phyloP scores from a whole-genome alignment of 2,329 filamentous ascomycete genomes.

The Exophiala calicioides region DNA sequence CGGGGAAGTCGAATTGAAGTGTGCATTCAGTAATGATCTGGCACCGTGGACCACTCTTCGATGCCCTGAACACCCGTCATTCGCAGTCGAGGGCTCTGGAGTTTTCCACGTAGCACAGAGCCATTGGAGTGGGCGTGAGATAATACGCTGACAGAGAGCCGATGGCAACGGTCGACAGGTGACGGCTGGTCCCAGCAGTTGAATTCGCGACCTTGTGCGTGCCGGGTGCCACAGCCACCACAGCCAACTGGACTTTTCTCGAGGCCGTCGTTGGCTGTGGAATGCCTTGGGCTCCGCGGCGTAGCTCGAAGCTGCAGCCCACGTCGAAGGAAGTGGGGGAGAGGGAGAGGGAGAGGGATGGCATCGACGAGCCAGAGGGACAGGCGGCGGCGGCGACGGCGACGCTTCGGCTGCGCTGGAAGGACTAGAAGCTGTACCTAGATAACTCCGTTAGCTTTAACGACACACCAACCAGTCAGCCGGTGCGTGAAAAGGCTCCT shows the following conservation, averaged over 20 bases:
- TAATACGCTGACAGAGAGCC: slow-evolving; percentile 20
- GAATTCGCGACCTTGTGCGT: slow-evolving; percentile 9
- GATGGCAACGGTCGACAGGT: slow-evolving; percentile 15
- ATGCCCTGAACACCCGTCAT: slow-evolving; percentile 17
- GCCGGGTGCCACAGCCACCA: neutral
- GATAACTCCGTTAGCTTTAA: neutral
- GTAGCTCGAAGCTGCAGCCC: neutral
- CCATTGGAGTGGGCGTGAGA: slow-evolving; percentile 21
- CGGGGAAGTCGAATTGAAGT: slow-evolving; percentile 23
- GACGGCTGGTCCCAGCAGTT: slow-evolving; percentile 7
- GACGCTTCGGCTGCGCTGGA: slow-evolving; percentile 3
- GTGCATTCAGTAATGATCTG: slow-evolving; percentile 13
- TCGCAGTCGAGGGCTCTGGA: slow-evolving; percentile 17
- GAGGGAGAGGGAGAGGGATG: slow-evolving; percentile 5
- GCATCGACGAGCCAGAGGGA: neutral
- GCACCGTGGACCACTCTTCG: slow-evolving; percentile 14
- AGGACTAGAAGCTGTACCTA: neutral
- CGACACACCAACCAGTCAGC: neutral
- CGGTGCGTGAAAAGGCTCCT: slow-evolving; percentile 6
- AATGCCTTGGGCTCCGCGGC: too few species aligned
- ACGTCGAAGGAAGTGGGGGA: neutral
- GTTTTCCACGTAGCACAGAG: slow-evolving; percentile 27
- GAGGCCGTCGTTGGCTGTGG: neutral
- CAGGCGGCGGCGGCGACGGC: neutral
- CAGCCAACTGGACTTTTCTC: too few species aligned